These are phyloP conservation scores for Cadophora sp. DNA, from an alignment of 2,329 filamentous ascomycete genomes.

Conservation along the genomic window DNA sequence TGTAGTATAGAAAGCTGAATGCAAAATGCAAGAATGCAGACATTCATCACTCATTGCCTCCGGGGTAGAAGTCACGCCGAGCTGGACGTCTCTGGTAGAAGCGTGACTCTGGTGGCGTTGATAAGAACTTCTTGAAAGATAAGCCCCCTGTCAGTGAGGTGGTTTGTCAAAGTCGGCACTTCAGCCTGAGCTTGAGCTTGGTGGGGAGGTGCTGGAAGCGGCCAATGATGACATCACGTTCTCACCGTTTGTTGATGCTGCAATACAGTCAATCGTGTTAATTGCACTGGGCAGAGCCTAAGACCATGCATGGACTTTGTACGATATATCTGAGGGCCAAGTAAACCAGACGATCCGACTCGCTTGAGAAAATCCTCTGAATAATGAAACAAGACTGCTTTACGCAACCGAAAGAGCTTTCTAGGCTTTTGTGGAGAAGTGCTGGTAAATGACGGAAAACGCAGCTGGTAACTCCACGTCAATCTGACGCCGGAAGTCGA, in stretches of 20 bases:
- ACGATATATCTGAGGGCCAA: no score
- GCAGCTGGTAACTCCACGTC: no score
- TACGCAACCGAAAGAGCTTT: no score
- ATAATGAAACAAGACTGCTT: no score
- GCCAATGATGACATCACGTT: neutral
- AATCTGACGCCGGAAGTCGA: neutral
- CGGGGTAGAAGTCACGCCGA: no score
- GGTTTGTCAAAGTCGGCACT: neutral
- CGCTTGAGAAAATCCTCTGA: no score
- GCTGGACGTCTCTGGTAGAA: neutral
- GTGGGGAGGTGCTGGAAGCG: neutral
- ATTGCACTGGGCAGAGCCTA: no score
- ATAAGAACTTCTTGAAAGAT: constrained; percentile 6
- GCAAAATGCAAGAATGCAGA: neutral
- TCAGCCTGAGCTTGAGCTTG: no score
- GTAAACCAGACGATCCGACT: no score
- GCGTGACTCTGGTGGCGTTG: constrained; percentile 4
- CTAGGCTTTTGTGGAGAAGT: neutral
- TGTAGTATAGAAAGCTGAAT: neutral
- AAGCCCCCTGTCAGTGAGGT: neutral
- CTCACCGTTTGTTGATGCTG: neutral
- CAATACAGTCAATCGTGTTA: no score
- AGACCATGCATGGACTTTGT: no score
- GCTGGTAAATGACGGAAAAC: no score
- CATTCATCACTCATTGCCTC: neutral